Base-by-base conservation (phyloP, 768 basidiomycete genomes). In the Suillus lakei region DNA sequence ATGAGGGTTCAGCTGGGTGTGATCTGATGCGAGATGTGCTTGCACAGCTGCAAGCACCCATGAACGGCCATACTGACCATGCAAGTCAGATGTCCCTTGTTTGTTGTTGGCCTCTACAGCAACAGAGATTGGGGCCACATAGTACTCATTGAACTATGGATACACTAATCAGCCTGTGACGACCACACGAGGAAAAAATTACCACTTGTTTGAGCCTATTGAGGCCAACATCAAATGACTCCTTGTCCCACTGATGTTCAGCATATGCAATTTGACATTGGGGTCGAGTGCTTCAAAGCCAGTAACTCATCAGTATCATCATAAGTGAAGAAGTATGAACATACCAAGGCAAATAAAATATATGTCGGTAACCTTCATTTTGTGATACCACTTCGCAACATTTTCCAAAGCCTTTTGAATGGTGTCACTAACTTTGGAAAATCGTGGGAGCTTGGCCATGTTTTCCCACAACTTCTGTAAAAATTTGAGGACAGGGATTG, bases 371-470 rank as follows among this genome's bases (percentile, higher is more conserved):
- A 10, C 13, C 23, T 41, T 36, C 13, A n/a, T 46, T 60, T 63
- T 30, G 55, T 38, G 50, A 64, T 68, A 44, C 62, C 67, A 68
- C 46, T 70, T 70, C 32, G n/a, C 61, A 34, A 71, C 60, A 32
- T 36, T 66, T 30, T 32, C 65, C 41, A 59, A 65, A 38, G 44
- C 60, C 44, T 44, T 48, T 23, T 13, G 46, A 48, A 48, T 12
- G 5, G 46, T 1, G 2, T 48, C 23, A 5, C 3, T 4, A 4
- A 48, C 46, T 13, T 2, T 4, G 5, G 46, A 48, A 21, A 48
- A 48, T 48, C 4, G 46, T 10, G 46, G 46, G 21, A 48, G 46
- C 5, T 10, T 5, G 3, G 46, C 23, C 46, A 48, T 48, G 21
- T 48, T 48, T 48, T 48, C n/a, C 46, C 46, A 48, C 9, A 23